Conservation (phyloP, 108 stramenopile genomes). For the Fragilariopsis cylindrus region DNA sequence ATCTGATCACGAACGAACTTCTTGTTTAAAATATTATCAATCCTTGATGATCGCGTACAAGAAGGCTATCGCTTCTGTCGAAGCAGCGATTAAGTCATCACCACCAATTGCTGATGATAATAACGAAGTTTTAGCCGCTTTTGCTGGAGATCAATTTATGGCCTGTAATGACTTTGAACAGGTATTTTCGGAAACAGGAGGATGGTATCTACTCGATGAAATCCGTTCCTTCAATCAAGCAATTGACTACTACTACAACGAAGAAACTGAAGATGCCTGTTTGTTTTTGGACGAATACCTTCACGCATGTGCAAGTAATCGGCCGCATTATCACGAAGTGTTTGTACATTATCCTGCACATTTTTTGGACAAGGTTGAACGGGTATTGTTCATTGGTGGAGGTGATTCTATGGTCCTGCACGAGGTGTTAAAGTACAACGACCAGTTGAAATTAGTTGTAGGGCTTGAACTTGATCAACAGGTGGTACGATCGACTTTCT, state of each 20-base stretch:
- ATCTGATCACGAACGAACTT: conserved; percentile 20
- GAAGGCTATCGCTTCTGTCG: not conserved
- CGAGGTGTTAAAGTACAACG: conserved; percentile 52
- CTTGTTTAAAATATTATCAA: conserved; percentile 20
- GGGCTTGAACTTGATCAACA: conserved; percentile 47
- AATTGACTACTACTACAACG: conserved; percentile 23
- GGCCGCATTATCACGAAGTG: conserved; percentile 64
- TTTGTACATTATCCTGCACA: conserved; percentile 48
- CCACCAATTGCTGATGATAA: not conserved
- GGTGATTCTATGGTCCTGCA: conserved; percentile 53
- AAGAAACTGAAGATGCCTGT: conserved; percentile 42
- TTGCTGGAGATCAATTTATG: not conserved
- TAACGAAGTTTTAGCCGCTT: too few relatives aligned
- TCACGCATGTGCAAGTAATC: conserved; percentile 78
- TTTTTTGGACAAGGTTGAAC: conserved; percentile 37
- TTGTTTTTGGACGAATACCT: conserved; percentile 57
- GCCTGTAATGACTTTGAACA: conserved; percentile 14
- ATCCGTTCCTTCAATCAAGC: conserved; percentile 20
- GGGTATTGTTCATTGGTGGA: conserved; percentile 42
- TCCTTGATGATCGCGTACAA: conserved; percentile 22
- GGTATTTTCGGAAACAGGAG: not conserved
- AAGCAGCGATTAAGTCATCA: conserved; percentile 8
- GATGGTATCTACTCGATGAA: not conserved
- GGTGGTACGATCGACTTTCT: conserved; percentile 36
- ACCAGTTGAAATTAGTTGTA: conserved; percentile 36